phyloP scores from a whole-genome alignment of 805 yeast species.

The Saccharomycopsis babjevae region DNA sequence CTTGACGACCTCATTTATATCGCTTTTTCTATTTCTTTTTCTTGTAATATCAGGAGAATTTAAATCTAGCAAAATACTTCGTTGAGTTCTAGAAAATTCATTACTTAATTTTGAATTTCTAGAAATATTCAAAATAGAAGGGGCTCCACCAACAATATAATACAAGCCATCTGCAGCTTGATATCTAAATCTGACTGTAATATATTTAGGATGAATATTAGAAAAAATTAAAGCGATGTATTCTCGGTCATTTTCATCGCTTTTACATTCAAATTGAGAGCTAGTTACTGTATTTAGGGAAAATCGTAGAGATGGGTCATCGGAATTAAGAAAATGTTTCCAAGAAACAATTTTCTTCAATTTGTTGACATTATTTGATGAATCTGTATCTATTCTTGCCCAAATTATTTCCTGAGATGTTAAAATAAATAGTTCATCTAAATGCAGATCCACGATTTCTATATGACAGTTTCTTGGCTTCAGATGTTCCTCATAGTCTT shows the following conservation, averaged over 20 bases:
- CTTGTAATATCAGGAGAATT: background rate
- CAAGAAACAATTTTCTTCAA: slow-evolving; percentile 45
- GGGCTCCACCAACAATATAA: background rate
- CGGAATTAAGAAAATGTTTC: slow-evolving; percentile 54
- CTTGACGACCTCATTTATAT: background rate
- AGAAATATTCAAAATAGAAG: background rate
- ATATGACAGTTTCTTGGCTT: background rate
- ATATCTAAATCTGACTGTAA: background rate
- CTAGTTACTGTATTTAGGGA: background rate
- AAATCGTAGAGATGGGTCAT: slow-evolving; percentile 40
- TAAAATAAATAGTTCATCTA: slow-evolving; percentile 38
- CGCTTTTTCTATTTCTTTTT: background rate
- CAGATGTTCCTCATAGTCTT: background rate
- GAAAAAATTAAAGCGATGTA: slow-evolving; percentile 4
- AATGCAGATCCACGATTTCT: slow-evolving; percentile 13
- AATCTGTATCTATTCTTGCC: slow-evolving; percentile 27
- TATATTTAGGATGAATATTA: background rate
- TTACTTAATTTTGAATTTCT: background rate
- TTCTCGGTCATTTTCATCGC: background rate
- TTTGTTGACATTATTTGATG: slow-evolving; percentile 25
- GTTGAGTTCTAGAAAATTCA: background rate
- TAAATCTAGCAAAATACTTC: background rate
- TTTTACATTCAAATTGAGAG: background rate
- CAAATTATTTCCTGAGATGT: slow-evolving; percentile 61
- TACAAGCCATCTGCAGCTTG: background rate